phyloP scores from a whole-genome alignment of 495 filamentous ascomycete species.

The Xylaria sp. region DNA sequence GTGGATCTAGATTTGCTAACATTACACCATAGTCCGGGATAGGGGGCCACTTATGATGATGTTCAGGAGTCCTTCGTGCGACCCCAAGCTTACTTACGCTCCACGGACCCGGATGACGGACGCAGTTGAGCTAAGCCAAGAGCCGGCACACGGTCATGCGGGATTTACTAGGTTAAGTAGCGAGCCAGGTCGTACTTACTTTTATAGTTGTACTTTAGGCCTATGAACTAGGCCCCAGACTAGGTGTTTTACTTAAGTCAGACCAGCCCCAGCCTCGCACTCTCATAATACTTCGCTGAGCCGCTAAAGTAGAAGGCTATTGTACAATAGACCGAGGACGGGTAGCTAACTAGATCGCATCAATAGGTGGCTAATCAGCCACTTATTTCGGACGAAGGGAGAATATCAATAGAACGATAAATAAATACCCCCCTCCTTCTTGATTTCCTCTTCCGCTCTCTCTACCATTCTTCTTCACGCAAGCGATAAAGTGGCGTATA shows the following conservation, averaged over 20 bases:
- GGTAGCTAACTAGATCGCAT: neutral
- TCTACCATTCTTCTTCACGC: neutral
- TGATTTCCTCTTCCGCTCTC: neutral
- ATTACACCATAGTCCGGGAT: neutral
- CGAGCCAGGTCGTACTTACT: neutral
- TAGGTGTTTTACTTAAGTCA: neutral
- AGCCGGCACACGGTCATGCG: neutral
- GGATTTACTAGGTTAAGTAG: neutral
- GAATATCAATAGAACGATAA: neutral
- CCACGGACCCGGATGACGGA: too few species aligned
- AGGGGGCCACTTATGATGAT: neutral
- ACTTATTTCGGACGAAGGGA: neutral
- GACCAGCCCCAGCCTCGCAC: neutral
- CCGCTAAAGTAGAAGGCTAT: neutral
- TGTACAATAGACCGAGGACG: neutral
- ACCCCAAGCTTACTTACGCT: neutral
- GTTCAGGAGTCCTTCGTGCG: neutral
- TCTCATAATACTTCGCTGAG: neutral
- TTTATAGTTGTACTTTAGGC: neutral
- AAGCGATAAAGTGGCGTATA: neutral
- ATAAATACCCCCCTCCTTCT: neutral
- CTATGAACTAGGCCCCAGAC: neutral
- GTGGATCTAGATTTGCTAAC: neutral
- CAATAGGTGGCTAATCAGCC: neutral
- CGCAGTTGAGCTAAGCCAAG: neutral